Evolutionary conservation across 371 early-diverging fungal genomes (phyloP).

Genomic region (Mortierella sp.): DNA sequence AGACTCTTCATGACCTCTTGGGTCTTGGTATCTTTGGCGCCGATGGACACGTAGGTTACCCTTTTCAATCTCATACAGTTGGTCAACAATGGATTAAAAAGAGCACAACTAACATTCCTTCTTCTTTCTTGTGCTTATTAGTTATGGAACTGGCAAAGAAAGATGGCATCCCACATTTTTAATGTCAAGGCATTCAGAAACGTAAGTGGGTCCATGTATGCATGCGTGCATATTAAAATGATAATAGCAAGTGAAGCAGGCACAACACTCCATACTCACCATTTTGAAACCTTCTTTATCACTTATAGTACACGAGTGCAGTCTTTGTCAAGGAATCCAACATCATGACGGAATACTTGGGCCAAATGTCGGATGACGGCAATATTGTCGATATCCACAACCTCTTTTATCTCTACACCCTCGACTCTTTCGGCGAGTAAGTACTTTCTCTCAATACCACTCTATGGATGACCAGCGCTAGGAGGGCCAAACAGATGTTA

Average conservation of each 20-base stretch:
- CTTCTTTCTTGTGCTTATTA: background rate
- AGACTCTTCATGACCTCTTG: constrained; percentile 60
- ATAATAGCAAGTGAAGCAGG: background rate
- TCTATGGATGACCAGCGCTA: background rate
- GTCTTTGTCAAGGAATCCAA: constrained; percentile 64
- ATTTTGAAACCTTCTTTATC: background rate
- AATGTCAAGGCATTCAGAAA: constrained; percentile 81
- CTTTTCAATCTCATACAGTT: too few species aligned
- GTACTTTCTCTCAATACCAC: background rate
- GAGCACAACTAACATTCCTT: background rate
- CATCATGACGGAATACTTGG: constrained; percentile 44
- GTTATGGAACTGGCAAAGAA: constrained; percentile 76
- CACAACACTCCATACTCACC: background rate
- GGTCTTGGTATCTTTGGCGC: constrained; percentile 82
- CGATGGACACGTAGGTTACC: constrained; percentile 65
- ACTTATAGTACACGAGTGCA: constrained; percentile 22
- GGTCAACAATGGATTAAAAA: background rate
- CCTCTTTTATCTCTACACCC: constrained; percentile 70
- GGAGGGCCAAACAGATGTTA: background rate
- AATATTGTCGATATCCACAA: constrained; percentile 68
- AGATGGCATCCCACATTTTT: constrained; percentile 78
- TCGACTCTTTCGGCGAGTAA: constrained; percentile 72
- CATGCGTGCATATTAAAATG: background rate
- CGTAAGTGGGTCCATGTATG: constrained; percentile 58
- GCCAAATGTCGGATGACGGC: constrained; percentile 53